Evolutionary conservation across 768 basidiomycete genomes (phyloP), one percentile per base, ranked within the genome.

Genomic region (Lyophyllum semitale): DNA sequence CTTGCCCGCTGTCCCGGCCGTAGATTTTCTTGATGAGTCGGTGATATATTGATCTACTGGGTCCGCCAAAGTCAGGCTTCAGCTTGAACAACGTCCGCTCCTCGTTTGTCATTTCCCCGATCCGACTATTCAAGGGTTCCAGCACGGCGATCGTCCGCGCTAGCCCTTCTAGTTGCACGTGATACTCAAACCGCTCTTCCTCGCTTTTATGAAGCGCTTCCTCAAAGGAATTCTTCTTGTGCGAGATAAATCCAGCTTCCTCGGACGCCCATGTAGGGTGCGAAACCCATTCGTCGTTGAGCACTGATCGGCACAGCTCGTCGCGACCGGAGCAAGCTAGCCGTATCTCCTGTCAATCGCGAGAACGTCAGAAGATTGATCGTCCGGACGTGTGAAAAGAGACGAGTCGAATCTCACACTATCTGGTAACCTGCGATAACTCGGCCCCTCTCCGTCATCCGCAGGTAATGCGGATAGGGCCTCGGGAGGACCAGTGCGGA

Each of bases 181-280:
- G 95, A 68, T 93, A 98, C 71, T 98, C 96, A 72, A 98, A 94
- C 26, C 97, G 86, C 71, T 99, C 97, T 71, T 99, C 96, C 71
- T 99, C 97, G 64, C 93, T 90, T 73, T 93, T 93, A 75, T 98
- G 95, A 53, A 98, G 77, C 0, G 92, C 91, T 66, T 98, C 96
- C 71, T 99, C 97, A 69, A 90, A 98, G 5, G 85, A 81, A 67
- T 98, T 99, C 77, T 98, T 98, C 79, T 97, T 96, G 71, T 98
- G 93, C 6, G 95, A 81, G 59, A 93, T 84, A 63, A 97, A 97
- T 9, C 93, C 95, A 1, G 95, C 85, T 67, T 96, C 95, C 68
- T 98, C 96, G 20, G 94, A 95, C 8, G 94, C 94, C 93, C 95
- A 97, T 1, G 95, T 96, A 3, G 97, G 96, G 70, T 98, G 96